phyloP scores from a whole-genome alignment of 176 grass and related monocot species.

The Pharus latifolius region DNA sequence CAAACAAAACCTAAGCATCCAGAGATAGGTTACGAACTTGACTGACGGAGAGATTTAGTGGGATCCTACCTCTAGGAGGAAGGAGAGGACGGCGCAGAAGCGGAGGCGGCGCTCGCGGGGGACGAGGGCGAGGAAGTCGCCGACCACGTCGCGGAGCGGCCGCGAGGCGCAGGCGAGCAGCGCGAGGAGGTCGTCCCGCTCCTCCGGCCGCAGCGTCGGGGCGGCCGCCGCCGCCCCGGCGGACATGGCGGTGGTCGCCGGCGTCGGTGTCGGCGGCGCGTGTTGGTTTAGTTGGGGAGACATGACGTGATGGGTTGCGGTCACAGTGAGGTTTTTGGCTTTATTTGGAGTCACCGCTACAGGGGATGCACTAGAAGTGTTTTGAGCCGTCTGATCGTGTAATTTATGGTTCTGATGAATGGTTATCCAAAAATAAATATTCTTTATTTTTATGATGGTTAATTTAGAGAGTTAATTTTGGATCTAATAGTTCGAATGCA shows the following conservation, averaged over 20 bases:
- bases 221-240: neutral
- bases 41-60: too few relatives aligned
- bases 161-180: conserved; percentile 43
- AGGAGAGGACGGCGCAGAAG: conserved; percentile 36
- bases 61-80: conserved; percentile 53
- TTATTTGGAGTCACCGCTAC: neutral
- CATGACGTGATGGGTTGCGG: conserved; percentile 15
- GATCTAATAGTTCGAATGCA: too few relatives aligned
- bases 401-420: too few relatives aligned
- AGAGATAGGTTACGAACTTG: too few relatives aligned
- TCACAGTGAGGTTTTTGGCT: neutral
- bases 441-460: too few relatives aligned
- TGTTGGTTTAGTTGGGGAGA: neutral
- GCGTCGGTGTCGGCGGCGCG: neutral
- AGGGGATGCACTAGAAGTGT: too few relatives aligned
- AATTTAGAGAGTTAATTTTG: too few relatives aligned
- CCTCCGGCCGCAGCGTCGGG: conserved; percentile 21
- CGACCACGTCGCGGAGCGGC: conserved; percentile 52
- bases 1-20: too few relatives aligned
- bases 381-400: too few relatives aligned
- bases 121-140: conserved; percentile 57
- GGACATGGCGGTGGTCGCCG: neutral
- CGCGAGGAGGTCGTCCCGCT: conserved; percentile 43
- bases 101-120: conserved; percentile 54
- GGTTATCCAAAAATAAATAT: too few relatives aligned